Evolutionary conservation across 202 grass and related monocot genomes (phyloP).

Genomic region (Brachypodium distachyon): DNA sequence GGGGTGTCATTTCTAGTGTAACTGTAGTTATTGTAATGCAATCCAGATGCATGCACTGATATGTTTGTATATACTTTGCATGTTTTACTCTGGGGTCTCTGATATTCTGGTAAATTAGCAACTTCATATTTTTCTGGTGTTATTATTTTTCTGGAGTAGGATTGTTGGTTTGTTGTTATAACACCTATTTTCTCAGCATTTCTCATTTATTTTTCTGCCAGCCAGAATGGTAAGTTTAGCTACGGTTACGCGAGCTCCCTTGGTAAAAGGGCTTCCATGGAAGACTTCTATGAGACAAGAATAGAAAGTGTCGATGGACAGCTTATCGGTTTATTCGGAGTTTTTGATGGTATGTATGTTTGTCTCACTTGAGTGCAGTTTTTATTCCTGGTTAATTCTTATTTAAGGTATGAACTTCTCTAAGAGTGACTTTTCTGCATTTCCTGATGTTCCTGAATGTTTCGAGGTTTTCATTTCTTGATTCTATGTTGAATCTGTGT

Average conservation of each 20-base stretch:
- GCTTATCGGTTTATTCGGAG: constrained; percentile 80
- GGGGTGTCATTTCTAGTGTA: no score
- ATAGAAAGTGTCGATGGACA: constrained; percentile 69
- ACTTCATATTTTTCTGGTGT: neutral
- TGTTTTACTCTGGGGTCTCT: neutral
- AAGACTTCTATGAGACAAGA: constrained; percentile 91
- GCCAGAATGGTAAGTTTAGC: constrained; percentile 74
- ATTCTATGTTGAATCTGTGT: constrained; percentile 1
- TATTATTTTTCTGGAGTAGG: neutral
- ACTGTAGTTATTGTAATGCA: neutral
- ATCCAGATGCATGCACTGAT: neutral
- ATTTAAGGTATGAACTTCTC: neutral
- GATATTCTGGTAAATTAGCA: neutral
- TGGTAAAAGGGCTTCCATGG: constrained; percentile 91
- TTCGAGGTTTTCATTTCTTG: no score
- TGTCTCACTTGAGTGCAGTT: neutral
- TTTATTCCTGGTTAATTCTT: neutral
- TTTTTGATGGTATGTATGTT: constrained; percentile 87
- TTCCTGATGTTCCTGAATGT: neutral
- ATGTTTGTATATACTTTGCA: neutral
- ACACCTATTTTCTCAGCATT: constrained; percentile 19
- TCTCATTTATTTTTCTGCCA: constrained; percentile 36
- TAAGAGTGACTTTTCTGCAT: neutral
- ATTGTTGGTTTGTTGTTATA: neutral
- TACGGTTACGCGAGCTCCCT: constrained; percentile 90